These are phyloP conservation scores for Tephrocybe rancida DNA, from an alignment of 768 basidiomycete genomes.

Conservation along the genomic window DNA sequence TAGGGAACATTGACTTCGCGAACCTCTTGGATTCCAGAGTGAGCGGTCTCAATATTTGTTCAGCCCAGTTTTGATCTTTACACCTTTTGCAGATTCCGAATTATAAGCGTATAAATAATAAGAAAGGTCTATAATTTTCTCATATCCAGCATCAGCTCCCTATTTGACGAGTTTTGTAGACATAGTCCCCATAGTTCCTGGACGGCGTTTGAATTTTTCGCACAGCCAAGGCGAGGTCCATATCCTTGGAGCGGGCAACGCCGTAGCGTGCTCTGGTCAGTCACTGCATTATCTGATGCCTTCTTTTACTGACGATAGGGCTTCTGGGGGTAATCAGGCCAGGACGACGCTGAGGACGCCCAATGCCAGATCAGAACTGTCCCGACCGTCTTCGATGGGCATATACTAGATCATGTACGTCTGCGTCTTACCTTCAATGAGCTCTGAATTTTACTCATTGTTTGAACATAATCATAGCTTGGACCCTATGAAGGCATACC, in stretches of 20 bases:
- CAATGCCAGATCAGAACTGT: slow-evolving; percentile 58
- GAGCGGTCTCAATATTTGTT: background rate
- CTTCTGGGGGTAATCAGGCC: slow-evolving; percentile 29
- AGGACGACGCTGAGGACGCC: slow-evolving; percentile 56
- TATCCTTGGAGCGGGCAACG: background rate
- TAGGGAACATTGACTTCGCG: slow-evolving; percentile 55
- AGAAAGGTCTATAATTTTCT: slow-evolving; percentile 25
- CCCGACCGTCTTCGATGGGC: slow-evolving; percentile 50
- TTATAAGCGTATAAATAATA: slow-evolving; percentile 43
- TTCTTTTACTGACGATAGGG: background rate
- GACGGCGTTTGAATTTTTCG: slow-evolving; percentile 46
- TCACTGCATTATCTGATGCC: background rate
- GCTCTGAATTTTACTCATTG: too few species aligned
- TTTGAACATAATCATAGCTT: slow-evolving; percentile 26
- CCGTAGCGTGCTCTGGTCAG: background rate
- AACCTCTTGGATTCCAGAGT: slow-evolving; percentile 50
- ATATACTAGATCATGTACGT: slow-evolving; percentile 54
- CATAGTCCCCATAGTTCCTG: slow-evolving; percentile 59
- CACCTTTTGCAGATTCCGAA: slow-evolving; percentile 41
- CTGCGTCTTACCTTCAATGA: background rate
- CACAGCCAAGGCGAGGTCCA: slow-evolving; percentile 56
- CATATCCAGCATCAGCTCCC: too few species aligned
- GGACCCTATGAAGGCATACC: slow-evolving; percentile 57
- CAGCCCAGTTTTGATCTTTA: too few species aligned
- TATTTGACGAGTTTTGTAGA: slow-evolving; percentile 34